phyloP scores from a whole-genome alignment of 805 yeast species.

The Schwanniomyces pseudopolymorphus region DNA sequence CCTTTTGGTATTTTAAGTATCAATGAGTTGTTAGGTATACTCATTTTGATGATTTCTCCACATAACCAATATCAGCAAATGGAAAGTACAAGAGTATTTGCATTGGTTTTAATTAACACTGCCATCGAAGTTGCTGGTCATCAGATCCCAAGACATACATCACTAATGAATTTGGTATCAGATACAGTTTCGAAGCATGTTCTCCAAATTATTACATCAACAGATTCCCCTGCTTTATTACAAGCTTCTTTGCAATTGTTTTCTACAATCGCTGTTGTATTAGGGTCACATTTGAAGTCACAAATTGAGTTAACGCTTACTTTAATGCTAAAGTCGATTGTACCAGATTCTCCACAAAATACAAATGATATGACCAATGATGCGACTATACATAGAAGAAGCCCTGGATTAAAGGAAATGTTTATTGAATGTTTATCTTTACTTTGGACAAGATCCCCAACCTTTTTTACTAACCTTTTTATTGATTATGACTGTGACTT shows the following conservation, averaged over 20 bases:
- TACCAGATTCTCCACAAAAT: slow-evolving; percentile 29
- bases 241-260: slow-evolving; percentile 76
- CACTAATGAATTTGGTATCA: slow-evolving; percentile 64
- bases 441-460: slow-evolving; percentile 77
- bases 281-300: slow-evolving; percentile 64
- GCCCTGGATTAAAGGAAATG: slow-evolving; percentile 66
- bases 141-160: slow-evolving; percentile 56
- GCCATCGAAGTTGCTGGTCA: slow-evolving; percentile 82
- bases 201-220: slow-evolving; percentile 71
- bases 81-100: slow-evolving; percentile 82
- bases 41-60: slow-evolving; percentile 80
- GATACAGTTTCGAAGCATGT: slow-evolving; percentile 86
- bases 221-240: slow-evolving; percentile 70
- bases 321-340: slow-evolving; percentile 59
- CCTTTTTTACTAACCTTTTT: slow-evolving; percentile 72
- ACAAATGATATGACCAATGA: slow-evolving; percentile 23
- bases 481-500: slow-evolving; percentile 89
- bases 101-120: slow-evolving; percentile 69
- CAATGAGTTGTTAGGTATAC: slow-evolving; percentile 70
- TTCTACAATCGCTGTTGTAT: slow-evolving; percentile 65
- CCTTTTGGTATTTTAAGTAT: slow-evolving; percentile 76
- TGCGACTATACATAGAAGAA: slow-evolving; percentile 18
- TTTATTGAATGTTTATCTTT: slow-evolving; percentile 82
- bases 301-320: slow-evolving; percentile 77
- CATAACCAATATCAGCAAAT: slow-evolving; percentile 81